Conservation (phyloP, 345 rosid species). For the Melaleuca alternifolia region DNA sequence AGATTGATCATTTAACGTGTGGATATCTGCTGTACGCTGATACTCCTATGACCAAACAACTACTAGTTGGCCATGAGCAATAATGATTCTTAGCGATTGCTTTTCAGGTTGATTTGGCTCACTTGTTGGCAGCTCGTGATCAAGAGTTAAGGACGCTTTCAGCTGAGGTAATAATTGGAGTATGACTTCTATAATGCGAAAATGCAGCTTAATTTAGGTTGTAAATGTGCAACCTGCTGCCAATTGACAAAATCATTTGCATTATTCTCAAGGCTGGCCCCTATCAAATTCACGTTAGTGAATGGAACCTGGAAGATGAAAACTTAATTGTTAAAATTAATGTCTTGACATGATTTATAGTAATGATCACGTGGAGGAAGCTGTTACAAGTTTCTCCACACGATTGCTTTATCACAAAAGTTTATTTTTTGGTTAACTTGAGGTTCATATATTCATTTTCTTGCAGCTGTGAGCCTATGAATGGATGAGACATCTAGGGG, state of each 20-base stretch:
- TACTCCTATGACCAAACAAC: not conserved
- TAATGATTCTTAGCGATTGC: not conserved
- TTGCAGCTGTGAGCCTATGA: not conserved
- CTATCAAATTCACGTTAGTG: not conserved
- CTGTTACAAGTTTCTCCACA: not conserved
- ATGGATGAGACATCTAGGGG: not conserved
- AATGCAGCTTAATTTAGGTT: not conserved
- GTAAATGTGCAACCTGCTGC: not conserved
- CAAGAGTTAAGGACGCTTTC: constrained; percentile 86
- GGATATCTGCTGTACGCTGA: not conserved
- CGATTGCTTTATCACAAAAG: not conserved
- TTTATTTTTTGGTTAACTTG: not conserved
- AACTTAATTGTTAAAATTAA: not conserved
- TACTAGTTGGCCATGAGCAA: not conserved
- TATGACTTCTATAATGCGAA: not conserved
- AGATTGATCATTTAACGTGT: not conserved
- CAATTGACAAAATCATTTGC: not conserved
- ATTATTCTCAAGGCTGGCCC: not conserved
- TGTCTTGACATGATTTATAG: not conserved
- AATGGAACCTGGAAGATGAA: not conserved
- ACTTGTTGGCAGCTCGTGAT: constrained; percentile 85
- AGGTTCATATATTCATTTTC: not conserved
- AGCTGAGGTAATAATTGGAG: constrained; percentile 52
- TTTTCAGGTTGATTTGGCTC: constrained; percentile 90
- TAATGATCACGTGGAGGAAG: not conserved